These are phyloP conservation scores for Vitis hybrid DNA, from an alignment of 177 flowering plant species.

Conservation along the genomic window DNA sequence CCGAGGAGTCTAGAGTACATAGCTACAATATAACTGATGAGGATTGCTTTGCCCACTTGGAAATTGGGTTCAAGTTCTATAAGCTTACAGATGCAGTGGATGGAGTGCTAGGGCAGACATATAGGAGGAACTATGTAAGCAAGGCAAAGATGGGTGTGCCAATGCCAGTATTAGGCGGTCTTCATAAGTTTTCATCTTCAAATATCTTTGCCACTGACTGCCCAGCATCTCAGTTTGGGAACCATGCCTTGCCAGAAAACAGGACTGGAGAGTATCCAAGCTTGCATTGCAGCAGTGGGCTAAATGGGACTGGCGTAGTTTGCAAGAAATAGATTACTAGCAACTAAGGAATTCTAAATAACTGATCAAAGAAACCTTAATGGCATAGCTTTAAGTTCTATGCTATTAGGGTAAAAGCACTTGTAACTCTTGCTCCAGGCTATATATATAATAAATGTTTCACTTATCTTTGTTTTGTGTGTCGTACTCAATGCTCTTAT, in stretches of 20 bases:
- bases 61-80: slow-evolving; percentile 23
- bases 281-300: neutral
- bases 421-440: too few relatives aligned
- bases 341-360: neutral
- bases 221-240: slow-evolving; percentile 4
- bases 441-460: too few relatives aligned
- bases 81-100: slow-evolving; percentile 6
- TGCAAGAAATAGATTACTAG: neutral
- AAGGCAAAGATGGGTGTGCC: neutral
- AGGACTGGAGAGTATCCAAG: neutral
- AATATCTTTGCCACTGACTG: slow-evolving; percentile 11
- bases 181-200: slow-evolving; percentile 1
- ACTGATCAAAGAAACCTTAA: too few relatives aligned
- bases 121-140: slow-evolving; percentile 14
- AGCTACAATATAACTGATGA: slow-evolving; percentile 13
- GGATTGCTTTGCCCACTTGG: slow-evolving; percentile 28
- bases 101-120: slow-evolving; percentile 24
- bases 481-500: too few relatives aligned
- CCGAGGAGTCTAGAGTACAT: slow-evolving; percentile 17
- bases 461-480: too few relatives aligned
- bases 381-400: too few relatives aligned
- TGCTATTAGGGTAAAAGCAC: too few relatives aligned
- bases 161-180: slow-evolving; percentile 14
- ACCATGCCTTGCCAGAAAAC: neutral
- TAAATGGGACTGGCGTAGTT: neutral